Base-by-base conservation (phyloP, 1,139 yeast species). In the Yamadazyma membranifaciens region DNA sequence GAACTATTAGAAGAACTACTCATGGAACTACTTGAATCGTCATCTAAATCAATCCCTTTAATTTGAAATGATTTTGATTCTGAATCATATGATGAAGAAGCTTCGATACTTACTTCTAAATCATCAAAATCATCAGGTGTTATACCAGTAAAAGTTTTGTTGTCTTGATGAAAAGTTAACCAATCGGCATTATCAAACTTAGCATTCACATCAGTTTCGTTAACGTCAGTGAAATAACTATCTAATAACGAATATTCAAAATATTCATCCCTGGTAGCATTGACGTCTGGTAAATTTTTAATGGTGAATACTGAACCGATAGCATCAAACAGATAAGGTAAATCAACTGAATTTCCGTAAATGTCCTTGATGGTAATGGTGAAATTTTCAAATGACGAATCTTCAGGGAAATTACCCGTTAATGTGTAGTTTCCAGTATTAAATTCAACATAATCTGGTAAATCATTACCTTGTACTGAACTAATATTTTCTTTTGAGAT, bases 91-190 rank as follows among this genome's bases (percentile, higher is more conserved):
- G 65, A 63, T 14, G 67, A 62, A 6, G 62, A 50, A 1, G 89
- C 95, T 1, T 66, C 61, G 25, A 89, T 65, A 2, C 70, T 65
- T 30, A 88, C 78, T 0, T 59, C 42, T 14, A 82, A 57, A 6
- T 59, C 51, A 16, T 72, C 67, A 49, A 89, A 83, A 50, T 75
- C 62, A 5, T 63, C 52, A 1, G 98, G 96, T 2, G 81, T 83
- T 36, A 52, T 47, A 22, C 98, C 98, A 33, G 65, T 65, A 45
- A 91, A 73, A 1, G 95, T 83, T 55, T 73, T 63, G 56, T 87
- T 88, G 12, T 69, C 56, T 22, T 67, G 52, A 54, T 80, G 75
- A 60, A 75, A 88, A 3, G 65, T 55, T 43, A 91, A 66, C 97
- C 97, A 91, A 43, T 67, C 65, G 1, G 78, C 69, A 25, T 39